phyloP scores from a whole-genome alignment of 495 filamentous ascomycete species.

The Penicillium desertorum region DNA sequence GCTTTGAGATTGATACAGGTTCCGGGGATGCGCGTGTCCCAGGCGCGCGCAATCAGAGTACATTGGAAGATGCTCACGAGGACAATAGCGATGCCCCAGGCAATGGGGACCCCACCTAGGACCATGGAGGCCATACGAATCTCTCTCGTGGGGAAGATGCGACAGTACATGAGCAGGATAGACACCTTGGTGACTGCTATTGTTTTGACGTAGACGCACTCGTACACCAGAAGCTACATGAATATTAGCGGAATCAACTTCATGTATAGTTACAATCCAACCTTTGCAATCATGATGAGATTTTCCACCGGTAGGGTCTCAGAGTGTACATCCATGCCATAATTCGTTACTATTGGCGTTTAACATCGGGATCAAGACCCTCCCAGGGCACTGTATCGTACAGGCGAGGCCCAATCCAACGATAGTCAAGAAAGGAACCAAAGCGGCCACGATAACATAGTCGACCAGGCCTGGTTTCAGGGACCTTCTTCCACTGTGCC shows the following conservation, averaged over 20 bases:
- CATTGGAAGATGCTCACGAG: conserved; percentile 49
- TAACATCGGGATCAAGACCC: neutral
- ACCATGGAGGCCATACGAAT: conserved; percentile 39
- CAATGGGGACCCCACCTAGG: conserved; percentile 39
- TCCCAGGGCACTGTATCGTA: neutral
- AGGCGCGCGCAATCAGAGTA: conserved; percentile 42
- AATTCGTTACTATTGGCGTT: conserved; percentile 15
- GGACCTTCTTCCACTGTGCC: conserved; percentile 10
- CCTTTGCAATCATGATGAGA: conserved; percentile 16
- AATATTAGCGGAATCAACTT: neutral
- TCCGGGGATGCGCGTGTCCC: conserved; percentile 35
- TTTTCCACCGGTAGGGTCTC: conserved; percentile 5
- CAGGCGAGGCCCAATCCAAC: conserved; percentile 9
- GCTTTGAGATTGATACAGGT: conserved; percentile 45
- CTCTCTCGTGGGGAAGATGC: conserved; percentile 40
- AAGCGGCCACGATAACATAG: conserved; percentile 14
- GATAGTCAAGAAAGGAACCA: conserved; percentile 10
- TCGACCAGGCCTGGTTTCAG: conserved; percentile 10
- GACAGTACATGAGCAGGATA: conserved; percentile 47
- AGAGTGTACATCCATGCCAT: conserved; percentile 17
- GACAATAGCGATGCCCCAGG: conserved; percentile 44
- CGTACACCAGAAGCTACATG: conserved; percentile 14
- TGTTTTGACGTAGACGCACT: conserved; percentile 14
- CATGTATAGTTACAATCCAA: neutral
- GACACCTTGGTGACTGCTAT: conserved; percentile 30